These are phyloP conservation scores for Domatiomyces globalis DNA, from an alignment of 2,329 filamentous ascomycete species.

Conservation along the genomic window DNA sequence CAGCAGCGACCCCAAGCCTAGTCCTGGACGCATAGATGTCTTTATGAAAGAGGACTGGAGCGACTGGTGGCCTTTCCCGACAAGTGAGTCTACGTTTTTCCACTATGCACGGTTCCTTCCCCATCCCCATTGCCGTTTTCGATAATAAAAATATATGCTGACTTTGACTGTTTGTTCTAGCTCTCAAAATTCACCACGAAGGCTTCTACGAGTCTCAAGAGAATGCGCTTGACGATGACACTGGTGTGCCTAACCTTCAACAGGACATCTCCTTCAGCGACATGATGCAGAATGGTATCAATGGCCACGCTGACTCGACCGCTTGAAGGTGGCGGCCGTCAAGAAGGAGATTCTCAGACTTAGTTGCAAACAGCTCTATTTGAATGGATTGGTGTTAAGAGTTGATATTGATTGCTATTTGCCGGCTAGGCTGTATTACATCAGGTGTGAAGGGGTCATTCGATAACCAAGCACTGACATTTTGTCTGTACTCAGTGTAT, in stretches of 20 bases:
- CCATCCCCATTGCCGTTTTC: background rate
- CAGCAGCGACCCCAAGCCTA: slow-evolving; percentile 17
- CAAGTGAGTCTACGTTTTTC: slow-evolving; percentile 10
- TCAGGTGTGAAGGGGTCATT: too few relatives aligned
- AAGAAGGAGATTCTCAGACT: background rate
- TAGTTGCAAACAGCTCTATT: background rate
- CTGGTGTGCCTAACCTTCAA: slow-evolving; percentile 14
- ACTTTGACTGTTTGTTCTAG: slow-evolving; percentile 3
- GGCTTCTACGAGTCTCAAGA: slow-evolving; percentile 13
- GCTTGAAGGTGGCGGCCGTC: background rate
- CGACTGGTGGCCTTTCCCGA: slow-evolving; percentile 29
- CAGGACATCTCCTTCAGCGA: slow-evolving; percentile 13
- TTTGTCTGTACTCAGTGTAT: too few relatives aligned
- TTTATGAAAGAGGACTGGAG: slow-evolving; percentile 33
- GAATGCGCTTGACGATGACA: slow-evolving; percentile 11
- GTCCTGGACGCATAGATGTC: slow-evolving; percentile 27
- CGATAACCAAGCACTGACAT: too few relatives aligned
- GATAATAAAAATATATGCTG: slow-evolving; percentile 1
- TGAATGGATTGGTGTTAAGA: background rate
- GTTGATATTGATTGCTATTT: background rate
- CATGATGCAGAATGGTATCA: slow-evolving; percentile 11
- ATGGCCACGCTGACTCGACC: slow-evolving; percentile 3
- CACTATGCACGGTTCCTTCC: too few relatives aligned
- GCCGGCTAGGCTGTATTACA: too few relatives aligned
- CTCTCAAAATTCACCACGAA: slow-evolving; percentile 18